phyloP scores from a whole-genome alignment of 2,329 filamentous ascomycete genomes.

The Harringtonia aguacate region DNA sequence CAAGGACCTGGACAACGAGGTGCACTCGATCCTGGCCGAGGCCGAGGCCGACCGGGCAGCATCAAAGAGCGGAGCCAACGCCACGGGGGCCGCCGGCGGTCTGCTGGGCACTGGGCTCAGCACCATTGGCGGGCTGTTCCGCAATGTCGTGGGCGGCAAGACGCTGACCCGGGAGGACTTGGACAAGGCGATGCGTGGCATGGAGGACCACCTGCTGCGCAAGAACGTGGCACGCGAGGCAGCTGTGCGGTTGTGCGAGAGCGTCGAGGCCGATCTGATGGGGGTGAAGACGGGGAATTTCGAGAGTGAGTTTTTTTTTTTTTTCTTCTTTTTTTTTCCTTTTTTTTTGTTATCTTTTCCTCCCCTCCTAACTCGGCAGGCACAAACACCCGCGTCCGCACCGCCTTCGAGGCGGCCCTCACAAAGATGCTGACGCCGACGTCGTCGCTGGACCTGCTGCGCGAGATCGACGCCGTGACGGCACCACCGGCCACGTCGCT shows the following conservation, averaged over 20 bases:
- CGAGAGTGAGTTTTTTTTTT: slow-evolving; percentile 43
- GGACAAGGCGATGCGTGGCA: slow-evolving; percentile 84
- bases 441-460: slow-evolving; percentile 84
- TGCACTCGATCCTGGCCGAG: slow-evolving; percentile 75
- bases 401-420: slow-evolving; percentile 84
- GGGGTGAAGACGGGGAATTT: slow-evolving; percentile 89
- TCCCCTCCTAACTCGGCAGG: slow-evolving; percentile 27
- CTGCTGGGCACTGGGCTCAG: slow-evolving; percentile 71
- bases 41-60: slow-evolving; percentile 38
- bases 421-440: slow-evolving; percentile 95
- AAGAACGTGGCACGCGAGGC: slow-evolving; percentile 97
- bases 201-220: slow-evolving; percentile 88
- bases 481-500: slow-evolving; percentile 54
- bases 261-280: slow-evolving; percentile 80
- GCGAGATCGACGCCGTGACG: slow-evolving; percentile 76
- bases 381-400: slow-evolving; percentile 71
- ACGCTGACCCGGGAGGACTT: slow-evolving; percentile 81
- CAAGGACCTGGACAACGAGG: slow-evolving; percentile 87
- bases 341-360: background rate
- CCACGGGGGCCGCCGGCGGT: slow-evolving; percentile 38
- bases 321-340: slow-evolving; percentile 16
- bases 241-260: slow-evolving; percentile 79
- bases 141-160: slow-evolving; percentile 92
- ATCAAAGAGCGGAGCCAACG: slow-evolving; percentile 30
- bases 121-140: slow-evolving; percentile 79